phyloP scores from a whole-genome alignment of 257 asterid genomes.

The Fraxinus cuspidata region DNA sequence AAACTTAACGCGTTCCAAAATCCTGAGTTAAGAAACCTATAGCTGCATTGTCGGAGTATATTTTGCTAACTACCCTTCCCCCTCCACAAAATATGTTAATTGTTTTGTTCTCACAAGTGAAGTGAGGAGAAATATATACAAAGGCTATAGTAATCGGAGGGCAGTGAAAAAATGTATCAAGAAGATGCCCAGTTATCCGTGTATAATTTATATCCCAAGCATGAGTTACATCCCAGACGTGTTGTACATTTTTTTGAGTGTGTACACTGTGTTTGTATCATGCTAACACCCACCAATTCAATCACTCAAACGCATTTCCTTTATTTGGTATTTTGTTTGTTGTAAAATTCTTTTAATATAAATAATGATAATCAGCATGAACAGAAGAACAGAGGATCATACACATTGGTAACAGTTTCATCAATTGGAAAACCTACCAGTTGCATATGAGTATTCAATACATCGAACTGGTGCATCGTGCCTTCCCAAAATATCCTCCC shows the following conservation, averaged over 20 bases:
- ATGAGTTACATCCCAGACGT: neutral
- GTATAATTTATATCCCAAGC: neutral
- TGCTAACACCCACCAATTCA: neutral
- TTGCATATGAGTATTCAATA: conserved; percentile 74
- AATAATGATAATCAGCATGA: neutral
- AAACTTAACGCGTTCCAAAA: neutral
- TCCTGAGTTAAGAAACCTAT: neutral
- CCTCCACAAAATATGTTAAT: neutral
- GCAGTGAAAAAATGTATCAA: neutral
- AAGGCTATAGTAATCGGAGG: neutral
- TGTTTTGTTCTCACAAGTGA: neutral
- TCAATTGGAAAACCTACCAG: conserved; percentile 46
- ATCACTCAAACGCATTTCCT: neutral
- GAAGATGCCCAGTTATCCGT: neutral
- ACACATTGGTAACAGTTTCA: too few relatives aligned
- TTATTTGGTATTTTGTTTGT: neutral
- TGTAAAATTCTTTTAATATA: neutral
- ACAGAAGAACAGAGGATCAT: neutral
- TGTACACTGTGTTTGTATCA: too few relatives aligned
- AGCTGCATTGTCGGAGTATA: neutral
- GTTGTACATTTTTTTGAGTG: neutral
- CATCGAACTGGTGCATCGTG: conserved; percentile 88
- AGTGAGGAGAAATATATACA: neutral
- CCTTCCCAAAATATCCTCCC: conserved; percentile 72
- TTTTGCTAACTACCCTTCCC: neutral